Conservation (phyloP, 1,284 basidiomycete genomes). For the Cryptococcus deneoformans region DNA sequence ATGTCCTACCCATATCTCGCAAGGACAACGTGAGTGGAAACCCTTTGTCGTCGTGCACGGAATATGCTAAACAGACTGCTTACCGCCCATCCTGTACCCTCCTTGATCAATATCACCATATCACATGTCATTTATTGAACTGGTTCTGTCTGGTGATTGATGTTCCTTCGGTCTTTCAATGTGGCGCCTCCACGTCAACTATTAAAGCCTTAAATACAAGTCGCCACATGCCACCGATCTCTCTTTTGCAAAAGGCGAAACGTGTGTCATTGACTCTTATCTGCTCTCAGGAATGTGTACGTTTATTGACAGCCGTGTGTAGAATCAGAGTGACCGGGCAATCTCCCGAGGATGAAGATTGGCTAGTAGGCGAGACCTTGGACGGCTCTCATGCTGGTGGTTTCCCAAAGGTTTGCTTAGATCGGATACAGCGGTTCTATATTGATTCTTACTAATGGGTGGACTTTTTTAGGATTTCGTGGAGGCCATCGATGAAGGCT, state of each 20-base stretch:
- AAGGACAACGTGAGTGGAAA: conserved; percentile 38
- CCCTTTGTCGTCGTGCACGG: too few species aligned
- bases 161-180: not conserved
- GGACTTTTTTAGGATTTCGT: not conserved
- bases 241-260: conserved; percentile 49
- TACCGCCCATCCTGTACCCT: too few species aligned
- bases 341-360: conserved; percentile 48
- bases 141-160: not conserved
- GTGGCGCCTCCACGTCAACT: not conserved
- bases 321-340: conserved; percentile 49
- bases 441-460: not conserved
- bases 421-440: not conserved
- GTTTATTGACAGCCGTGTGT: not conserved
- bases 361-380: conserved; percentile 45
- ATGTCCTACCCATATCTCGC: conserved; percentile 49
- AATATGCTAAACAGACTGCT: too few species aligned
- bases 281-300: not conserved
- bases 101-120: too few species aligned
- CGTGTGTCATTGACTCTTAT: conserved; percentile 30
- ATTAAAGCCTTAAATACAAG: conserved; percentile 46
- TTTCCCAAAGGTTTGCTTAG: conserved; percentile 44
- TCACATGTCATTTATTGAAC: too few species aligned
- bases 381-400: conserved; percentile 46
- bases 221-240: conserved; percentile 49
- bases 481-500: not conserved